These are phyloP conservation scores for Mortierella hygrophila DNA, from an alignment of 192 early-diverging fungal species.

Conservation along the genomic window DNA sequence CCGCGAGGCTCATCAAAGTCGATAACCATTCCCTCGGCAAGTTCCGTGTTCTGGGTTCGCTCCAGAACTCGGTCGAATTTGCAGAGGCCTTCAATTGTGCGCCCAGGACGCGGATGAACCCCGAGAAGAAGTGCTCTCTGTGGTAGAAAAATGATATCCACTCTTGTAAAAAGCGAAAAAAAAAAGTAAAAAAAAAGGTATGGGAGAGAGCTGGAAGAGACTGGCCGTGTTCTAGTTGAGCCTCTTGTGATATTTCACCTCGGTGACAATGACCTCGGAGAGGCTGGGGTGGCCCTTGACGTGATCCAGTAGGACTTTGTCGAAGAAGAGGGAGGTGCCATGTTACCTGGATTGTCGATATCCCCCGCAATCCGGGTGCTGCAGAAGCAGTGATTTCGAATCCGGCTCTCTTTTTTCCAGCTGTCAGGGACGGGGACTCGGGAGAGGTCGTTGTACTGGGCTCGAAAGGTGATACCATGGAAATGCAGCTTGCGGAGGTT, in stretches of 20 bases:
- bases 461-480: constrained; percentile 16
- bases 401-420: constrained; percentile 6
- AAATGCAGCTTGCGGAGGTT: neutral
- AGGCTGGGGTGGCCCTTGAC: neutral
- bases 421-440: neutral
- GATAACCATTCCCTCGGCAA: constrained; percentile 72
- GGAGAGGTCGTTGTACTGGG: constrained; percentile 21
- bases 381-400: neutral
- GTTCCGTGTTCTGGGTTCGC: constrained; percentile 73
- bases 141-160: constrained; percentile 3
- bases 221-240: neutral
- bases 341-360: neutral
- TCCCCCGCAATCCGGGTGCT: neutral
- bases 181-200: too few species aligned
- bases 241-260: neutral
- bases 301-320: neutral
- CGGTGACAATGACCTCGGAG: neutral
- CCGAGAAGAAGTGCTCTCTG: constrained; percentile 61
- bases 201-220: too few species aligned
- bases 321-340: neutral
- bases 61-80: constrained; percentile 75
- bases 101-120: constrained; percentile 71
- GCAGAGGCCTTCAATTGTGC: constrained; percentile 71
- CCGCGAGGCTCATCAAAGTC: constrained; percentile 39
- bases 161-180: neutral